These are phyloP conservation scores for Leucosporidium scottii DNA, from an alignment of 768 basidiomycete species.

Conservation along the genomic window DNA sequence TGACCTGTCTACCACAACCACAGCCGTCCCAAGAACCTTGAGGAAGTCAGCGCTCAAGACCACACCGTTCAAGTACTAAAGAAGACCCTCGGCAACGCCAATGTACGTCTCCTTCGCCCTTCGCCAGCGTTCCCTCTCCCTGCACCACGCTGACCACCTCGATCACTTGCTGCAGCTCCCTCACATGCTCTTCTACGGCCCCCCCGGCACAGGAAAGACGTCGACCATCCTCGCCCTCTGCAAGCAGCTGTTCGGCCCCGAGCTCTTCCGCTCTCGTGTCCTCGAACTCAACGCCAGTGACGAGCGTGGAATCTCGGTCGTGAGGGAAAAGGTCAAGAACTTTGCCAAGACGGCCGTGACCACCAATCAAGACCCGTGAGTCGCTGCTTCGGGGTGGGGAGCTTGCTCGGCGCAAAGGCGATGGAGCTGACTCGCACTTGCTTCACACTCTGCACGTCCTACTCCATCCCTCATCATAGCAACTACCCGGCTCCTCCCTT, in stretches of 20 bases:
- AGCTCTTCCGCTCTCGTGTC: constrained; percentile 85
- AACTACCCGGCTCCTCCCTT: constrained; percentile 93
- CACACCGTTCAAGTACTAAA: constrained; percentile 86
- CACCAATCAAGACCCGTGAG: constrained; percentile 31
- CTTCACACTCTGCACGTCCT: constrained; percentile 44
- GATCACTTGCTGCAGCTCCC: constrained; percentile 59
- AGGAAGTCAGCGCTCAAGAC: constrained; percentile 95
- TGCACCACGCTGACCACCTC: not conserved
- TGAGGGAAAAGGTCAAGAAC: constrained; percentile 96
- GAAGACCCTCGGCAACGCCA: constrained; percentile 85
- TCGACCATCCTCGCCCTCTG: constrained; percentile 93
- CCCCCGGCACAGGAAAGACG: constrained; percentile 97
- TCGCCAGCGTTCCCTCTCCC: not conserved
- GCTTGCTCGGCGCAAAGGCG: not conserved
- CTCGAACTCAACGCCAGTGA: constrained; percentile 98
- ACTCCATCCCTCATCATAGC: constrained; percentile 39
- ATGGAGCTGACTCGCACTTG: not conserved
- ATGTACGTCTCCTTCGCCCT: constrained; percentile 51
- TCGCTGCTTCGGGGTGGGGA: not conserved
- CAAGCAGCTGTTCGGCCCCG: constrained; percentile 94
- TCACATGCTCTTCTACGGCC: constrained; percentile 99
- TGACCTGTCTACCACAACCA: not conserved
- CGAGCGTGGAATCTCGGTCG: constrained; percentile 92
- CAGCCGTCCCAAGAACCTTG: constrained; percentile 94
- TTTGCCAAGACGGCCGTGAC: constrained; percentile 57